A percentile compares a stretch with the other conserved stretches of the same genome.
Evolutionary conservation across 495 filamentous ascomycete species (phyloP).

Genomic region (Hyaloscypha bicolor): DNA sequence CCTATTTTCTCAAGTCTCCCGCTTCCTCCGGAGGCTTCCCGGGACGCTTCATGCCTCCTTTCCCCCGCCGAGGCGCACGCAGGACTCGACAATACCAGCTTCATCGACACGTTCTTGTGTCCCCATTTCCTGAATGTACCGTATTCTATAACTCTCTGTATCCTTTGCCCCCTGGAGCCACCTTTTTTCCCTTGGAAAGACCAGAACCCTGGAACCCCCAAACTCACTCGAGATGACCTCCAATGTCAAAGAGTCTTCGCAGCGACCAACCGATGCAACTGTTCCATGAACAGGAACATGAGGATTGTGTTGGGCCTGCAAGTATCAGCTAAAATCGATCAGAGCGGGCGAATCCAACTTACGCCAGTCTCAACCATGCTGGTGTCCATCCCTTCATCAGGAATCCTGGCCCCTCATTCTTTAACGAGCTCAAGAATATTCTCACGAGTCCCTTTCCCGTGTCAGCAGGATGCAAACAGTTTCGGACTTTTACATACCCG

Average conservation of each 20-base stretch:
- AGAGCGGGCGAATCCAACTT: conserved; percentile 13
- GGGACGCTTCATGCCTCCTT: too few relatives aligned
- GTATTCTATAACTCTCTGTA: too few relatives aligned
- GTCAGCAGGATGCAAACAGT: neutral
- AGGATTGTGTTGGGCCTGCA: conserved; percentile 42
- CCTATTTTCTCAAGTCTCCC: too few relatives aligned
- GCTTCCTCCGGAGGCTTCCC: too few relatives aligned
- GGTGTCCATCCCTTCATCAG: conserved; percentile 48
- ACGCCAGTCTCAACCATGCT: conserved; percentile 43
- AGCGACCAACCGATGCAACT: conserved; percentile 31
- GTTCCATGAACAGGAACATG: conserved; percentile 46
- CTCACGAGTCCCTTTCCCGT: conserved; percentile 28
- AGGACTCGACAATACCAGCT: too few relatives aligned
- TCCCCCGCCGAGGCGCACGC: too few relatives aligned
- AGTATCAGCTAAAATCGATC: conserved; percentile 6
- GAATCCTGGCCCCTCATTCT: conserved; percentile 39
- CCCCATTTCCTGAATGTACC: too few relatives aligned
- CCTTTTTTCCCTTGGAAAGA: too few relatives aligned
- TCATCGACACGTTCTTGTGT: too few relatives aligned
- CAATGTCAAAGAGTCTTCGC: conserved; percentile 15
- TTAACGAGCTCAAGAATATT: conserved; percentile 33
- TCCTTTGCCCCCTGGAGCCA: too few relatives aligned
- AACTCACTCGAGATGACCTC: neutral
- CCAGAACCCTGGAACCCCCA: too few relatives aligned
- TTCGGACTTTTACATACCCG: conserved; percentile 3